These are phyloP conservation scores for Sporodiniella umbellata DNA, from an alignment of 371 early-diverging fungal species.

Conservation along the genomic window DNA sequence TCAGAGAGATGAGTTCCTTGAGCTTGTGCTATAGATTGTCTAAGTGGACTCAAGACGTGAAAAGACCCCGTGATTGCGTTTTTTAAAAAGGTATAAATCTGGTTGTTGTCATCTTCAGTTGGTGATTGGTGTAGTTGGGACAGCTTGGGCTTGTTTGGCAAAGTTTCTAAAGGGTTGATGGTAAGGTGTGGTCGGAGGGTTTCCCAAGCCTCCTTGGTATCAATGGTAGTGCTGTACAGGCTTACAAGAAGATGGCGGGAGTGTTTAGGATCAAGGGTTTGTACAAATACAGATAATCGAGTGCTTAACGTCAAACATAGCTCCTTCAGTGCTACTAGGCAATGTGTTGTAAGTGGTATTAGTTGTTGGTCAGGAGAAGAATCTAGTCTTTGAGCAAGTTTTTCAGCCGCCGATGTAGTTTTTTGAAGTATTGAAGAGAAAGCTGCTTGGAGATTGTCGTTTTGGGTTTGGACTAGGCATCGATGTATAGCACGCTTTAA, in stretches of 20 bases:
- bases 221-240: conserved; percentile 49
- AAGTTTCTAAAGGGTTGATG: conserved; percentile 5
- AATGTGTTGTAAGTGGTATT: conserved; percentile 5
- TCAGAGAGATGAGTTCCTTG: no score
- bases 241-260: conserved; percentile 43
- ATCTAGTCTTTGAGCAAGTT: conserved; percentile 9
- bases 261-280: conserved; percentile 37
- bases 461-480: conserved; percentile 21
- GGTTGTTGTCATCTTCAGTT: conserved; percentile 25
- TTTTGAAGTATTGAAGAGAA: conserved; percentile 22
- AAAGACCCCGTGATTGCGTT: conserved; percentile 33
- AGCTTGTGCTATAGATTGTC: conserved; percentile 31
- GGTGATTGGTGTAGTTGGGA: conserved; percentile 8
- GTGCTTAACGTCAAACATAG: conserved; percentile 20
- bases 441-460: conserved; percentile 18
- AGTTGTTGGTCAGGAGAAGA: conserved; percentile 1
- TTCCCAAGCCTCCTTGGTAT: conserved; percentile 53
- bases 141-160: not conserved
- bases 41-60: conserved; percentile 30
- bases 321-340: conserved; percentile 24
- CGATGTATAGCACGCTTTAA: conserved; percentile 25
- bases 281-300: conserved; percentile 25
- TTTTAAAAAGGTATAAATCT: conserved; percentile 32
- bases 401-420: conserved; percentile 19
- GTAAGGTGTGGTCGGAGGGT: conserved; percentile 25